Conservation (phyloP, 805 yeast species). For the Sungouiozyma ichnusensis region DNA sequence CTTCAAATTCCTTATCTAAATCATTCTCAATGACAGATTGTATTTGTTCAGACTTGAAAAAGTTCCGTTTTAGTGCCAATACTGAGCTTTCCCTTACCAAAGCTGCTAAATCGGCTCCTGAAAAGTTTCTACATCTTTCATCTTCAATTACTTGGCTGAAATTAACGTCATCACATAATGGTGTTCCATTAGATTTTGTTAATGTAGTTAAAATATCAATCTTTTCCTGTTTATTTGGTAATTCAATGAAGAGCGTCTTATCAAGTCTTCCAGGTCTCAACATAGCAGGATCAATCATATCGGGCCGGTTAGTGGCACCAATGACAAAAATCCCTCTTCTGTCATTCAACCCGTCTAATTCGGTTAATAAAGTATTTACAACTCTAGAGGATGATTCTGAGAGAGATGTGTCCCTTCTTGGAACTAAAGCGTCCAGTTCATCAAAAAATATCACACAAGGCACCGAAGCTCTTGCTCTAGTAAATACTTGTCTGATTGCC, state of each 20-base stretch:
- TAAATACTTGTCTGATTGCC: slow-evolving; percentile 87
- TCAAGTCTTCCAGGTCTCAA: slow-evolving; percentile 92
- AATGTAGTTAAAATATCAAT: slow-evolving; percentile 73
- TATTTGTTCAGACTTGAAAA: slow-evolving; percentile 41
- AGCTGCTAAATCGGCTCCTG: slow-evolving; percentile 94
- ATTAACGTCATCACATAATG: slow-evolving; percentile 54
- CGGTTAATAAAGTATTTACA: slow-evolving; percentile 88
- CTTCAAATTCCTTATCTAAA: slow-evolving; percentile 32
- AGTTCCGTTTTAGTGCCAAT: slow-evolving; percentile 65
- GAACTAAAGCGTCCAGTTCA: slow-evolving; percentile 92
- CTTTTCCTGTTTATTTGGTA: slow-evolving; percentile 73
- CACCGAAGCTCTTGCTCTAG: slow-evolving; percentile 82
- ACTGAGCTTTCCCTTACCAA: slow-evolving; percentile 92
- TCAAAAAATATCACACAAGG: slow-evolving; percentile 95
- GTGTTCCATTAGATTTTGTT: slow-evolving; percentile 62
- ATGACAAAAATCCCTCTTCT: slow-evolving; percentile 87
- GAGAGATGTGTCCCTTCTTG: slow-evolving; percentile 78
- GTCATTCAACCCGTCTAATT: slow-evolving; percentile 88
- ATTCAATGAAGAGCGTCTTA: slow-evolving; percentile 81
- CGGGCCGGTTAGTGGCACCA: slow-evolving; percentile 96
- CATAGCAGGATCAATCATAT: slow-evolving; percentile 98
- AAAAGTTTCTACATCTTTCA: slow-evolving; percentile 74
- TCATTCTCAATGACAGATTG: slow-evolving; percentile 37
- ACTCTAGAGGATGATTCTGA: slow-evolving; percentile 89
- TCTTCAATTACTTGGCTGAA: slow-evolving; percentile 55